Evolutionary conservation across 805 yeast species (phyloP), one percentile per base, ranked within the genome.

Genomic region (Yamadazyma ubonensis): DNA sequence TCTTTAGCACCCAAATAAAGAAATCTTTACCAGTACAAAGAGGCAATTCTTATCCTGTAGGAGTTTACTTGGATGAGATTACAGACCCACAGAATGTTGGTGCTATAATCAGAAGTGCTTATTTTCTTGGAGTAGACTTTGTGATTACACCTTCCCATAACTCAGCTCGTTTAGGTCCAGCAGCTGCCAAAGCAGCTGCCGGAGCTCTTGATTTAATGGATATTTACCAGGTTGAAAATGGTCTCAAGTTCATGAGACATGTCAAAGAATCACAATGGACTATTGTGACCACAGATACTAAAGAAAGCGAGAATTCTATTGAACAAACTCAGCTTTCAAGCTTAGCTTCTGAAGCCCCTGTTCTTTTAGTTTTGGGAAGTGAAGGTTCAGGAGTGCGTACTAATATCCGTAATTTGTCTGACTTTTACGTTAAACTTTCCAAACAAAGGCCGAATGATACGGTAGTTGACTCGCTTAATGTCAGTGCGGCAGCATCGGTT

Each of bases 41-140:
- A n/a, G 10, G 19, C 19, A 14, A 50, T 34, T 23, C 36, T 1
- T 55, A 45, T 50, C 95, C 96, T 2, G 51, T 89, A 12, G 96
- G 88, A 0, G 49, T 88, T 3, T 87, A 73, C 51, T 61, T 88
- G 18, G 96, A 88, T 58, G 87, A 85, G 43, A 71, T 89, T 31
- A 78, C 86, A 10, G 96, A 88, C 58, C 91, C 96, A 0, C 95
- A 86, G 57, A 88, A 88, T 56, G 68, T 86, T 50, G 96, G 96
- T 6, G 93, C 91, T 17, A 78, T 88, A 30, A 61, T 86, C 20
- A 67, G 96, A 55, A 76, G 89, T 2, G 91, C 95, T 0, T 83
- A 80, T 61, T 88, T 73, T 61, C 66, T 88, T 10, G 96, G 96
- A 6, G 95, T 73, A 2, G 96, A 89, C 60, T 84, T 86, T 53